A percentile compares a stretch with the other conserved stretches of the same genome.
phyloP scores from a whole-genome alignment of 2,329 filamentous ascomycete genomes.

The Talaromyces albobiverticillius region DNA sequence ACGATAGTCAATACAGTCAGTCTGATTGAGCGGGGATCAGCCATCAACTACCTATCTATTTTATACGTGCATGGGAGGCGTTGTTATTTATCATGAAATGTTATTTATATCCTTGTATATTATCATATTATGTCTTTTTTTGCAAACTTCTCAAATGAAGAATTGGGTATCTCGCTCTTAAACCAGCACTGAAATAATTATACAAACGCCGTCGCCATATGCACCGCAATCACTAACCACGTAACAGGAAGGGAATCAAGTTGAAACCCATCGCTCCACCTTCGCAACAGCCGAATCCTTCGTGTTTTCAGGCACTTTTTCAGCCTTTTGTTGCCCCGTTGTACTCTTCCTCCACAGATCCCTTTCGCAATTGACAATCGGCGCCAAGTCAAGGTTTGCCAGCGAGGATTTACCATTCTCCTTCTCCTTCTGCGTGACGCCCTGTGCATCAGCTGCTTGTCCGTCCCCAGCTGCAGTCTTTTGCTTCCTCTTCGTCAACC shows the following conservation, averaged over 20 bases:
- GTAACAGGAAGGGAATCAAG: neutral
- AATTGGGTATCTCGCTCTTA: slow-evolving; percentile 11
- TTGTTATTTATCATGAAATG: slow-evolving; percentile 5
- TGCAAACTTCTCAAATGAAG: neutral
- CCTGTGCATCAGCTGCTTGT: slow-evolving; percentile 13
- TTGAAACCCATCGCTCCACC: slow-evolving; percentile 18
- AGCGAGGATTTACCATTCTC: slow-evolving; percentile 16
- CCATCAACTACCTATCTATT: slow-evolving; percentile 19
- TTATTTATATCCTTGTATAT: neutral
- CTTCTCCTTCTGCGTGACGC: slow-evolving; percentile 1
- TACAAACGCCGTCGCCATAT: neutral
- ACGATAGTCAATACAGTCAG: too few relatives aligned
- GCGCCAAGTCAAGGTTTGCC: slow-evolving; percentile 42
- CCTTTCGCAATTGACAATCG: slow-evolving; percentile 60
- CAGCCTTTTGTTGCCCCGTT: slow-evolving; percentile 31
- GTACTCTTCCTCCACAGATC: slow-evolving; percentile 54
- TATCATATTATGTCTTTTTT: neutral
- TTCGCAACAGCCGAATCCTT: slow-evolving; percentile 23
- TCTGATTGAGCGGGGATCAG: neutral
- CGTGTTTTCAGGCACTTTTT: slow-evolving; percentile 26
- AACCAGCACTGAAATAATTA: neutral
- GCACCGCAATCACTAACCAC: neutral
- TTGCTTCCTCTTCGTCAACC: slow-evolving; percentile 42
- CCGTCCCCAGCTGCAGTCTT: slow-evolving; percentile 22
- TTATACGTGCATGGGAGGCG: slow-evolving; percentile 17